Conservation (phyloP, 805 yeast genomes). For the Candida broadrunensis region DNA sequence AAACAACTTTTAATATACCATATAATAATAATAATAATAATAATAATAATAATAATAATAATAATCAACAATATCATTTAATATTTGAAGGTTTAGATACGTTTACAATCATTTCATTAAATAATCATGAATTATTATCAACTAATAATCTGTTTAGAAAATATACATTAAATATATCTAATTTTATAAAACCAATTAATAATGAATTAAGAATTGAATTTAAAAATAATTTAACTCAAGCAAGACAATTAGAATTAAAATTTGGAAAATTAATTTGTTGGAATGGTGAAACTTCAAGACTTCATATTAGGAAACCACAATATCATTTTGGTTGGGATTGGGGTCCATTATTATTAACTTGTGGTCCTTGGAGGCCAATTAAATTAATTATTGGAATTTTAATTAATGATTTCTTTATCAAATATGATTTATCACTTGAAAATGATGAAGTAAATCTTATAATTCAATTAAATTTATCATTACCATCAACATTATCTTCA, state of each 20-base stretch:
- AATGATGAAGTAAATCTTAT: background rate
- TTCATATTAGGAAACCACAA: constrained; percentile 48
- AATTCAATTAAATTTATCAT: background rate
- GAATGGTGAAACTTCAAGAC: constrained; percentile 43
- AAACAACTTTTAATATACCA: constrained; percentile 11
- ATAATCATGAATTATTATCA: constrained; percentile 26
- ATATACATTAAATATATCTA: constrained; percentile 24
- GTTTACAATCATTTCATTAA: constrained; percentile 36
- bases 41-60: constrained; percentile 16
- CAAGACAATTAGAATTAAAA: constrained; percentile 26
- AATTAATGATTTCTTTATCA: constrained; percentile 1
- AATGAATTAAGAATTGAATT: constrained; percentile 37
- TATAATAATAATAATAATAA: constrained; percentile 10
- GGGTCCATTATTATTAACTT: constrained; percentile 44
- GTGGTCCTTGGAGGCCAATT: constrained; percentile 43
- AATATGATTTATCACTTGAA: background rate
- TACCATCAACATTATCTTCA: no score
- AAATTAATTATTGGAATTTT: constrained; percentile 13
- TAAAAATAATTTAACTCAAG: constrained; percentile 30
- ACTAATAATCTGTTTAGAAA: constrained; percentile 43
- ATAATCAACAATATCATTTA: constrained; percentile 8
- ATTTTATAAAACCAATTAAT: constrained; percentile 6
- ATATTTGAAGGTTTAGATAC: constrained; percentile 45
- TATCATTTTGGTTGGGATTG: constrained; percentile 59
- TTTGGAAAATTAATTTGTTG: constrained; percentile 26